phyloP scores from a whole-genome alignment of 1,139 yeast genomes.

The Scheffersomyces parashehatae region DNA sequence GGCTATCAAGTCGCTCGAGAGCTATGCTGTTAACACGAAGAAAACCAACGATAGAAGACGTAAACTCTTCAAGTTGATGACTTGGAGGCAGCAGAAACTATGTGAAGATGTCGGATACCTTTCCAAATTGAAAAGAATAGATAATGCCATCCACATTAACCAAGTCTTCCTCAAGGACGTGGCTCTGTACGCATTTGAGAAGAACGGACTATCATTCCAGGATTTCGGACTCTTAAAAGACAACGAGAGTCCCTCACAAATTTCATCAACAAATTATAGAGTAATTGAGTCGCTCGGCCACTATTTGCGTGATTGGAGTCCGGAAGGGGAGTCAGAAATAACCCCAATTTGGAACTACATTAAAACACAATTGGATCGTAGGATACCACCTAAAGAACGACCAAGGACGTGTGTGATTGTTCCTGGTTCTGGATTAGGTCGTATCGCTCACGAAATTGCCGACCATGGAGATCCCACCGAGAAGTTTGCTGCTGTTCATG shows the following conservation, averaged over 20 bases:
- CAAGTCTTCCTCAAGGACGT: slow-evolving; percentile 46
- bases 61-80: slow-evolving; percentile 47
- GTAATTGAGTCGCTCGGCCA: slow-evolving; percentile 76
- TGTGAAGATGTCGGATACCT: slow-evolving; percentile 58
- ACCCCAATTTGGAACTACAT: slow-evolving; percentile 56
- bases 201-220: slow-evolving; percentile 39
- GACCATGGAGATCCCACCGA: slow-evolving; percentile 17
- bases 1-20: slow-evolving; percentile 53
- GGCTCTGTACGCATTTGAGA: slow-evolving; percentile 38
- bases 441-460: slow-evolving; percentile 66
- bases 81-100: slow-evolving; percentile 55
- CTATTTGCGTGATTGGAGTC: slow-evolving; percentile 72
- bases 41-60: slow-evolving; percentile 48
- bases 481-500: slow-evolving; percentile 50
- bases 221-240: slow-evolving; percentile 37
- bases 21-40: slow-evolving; percentile 42
- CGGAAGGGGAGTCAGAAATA: slow-evolving; percentile 45
- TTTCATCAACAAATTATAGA: slow-evolving; percentile 46
- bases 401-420: slow-evolving; percentile 52
- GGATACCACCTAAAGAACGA: slow-evolving; percentile 25
- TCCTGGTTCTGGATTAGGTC: slow-evolving; percentile 82
- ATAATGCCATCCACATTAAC: slow-evolving; percentile 46
- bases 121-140: slow-evolving; percentile 49
- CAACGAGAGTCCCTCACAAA: slow-evolving; percentile 7
- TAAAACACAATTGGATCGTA: slow-evolving; percentile 24